Evolutionary conservation across 768 basidiomycete species (phyloP), one percentile per base, ranked within the genome.

Genomic region (Collybia nuda): DNA sequence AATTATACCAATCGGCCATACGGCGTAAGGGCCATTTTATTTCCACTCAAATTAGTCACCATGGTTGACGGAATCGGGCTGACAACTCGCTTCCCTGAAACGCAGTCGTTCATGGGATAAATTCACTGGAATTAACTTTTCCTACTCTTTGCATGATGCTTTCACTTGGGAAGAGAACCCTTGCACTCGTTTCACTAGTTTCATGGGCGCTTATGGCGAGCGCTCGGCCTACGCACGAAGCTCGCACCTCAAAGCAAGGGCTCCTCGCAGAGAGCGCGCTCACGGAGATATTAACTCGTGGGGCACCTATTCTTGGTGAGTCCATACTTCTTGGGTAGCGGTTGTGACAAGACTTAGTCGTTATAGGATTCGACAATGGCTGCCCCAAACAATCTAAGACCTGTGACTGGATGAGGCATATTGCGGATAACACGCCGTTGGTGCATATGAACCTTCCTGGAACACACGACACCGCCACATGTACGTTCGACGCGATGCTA

Each of bases 371-470:
- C 23, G 71, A 78, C 51, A 51, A 60, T 21, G 68, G 67, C 6
- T 73, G 70, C 50, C 62, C 66, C 0, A 64, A 61, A 46, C 50
- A 54, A 14, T 59, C 64, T 4, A 66, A 65, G 38, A 74, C 72
- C 1, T 73, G 67, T 56, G 58, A 77, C 50, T 77, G 76, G 77
- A 77, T 79, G 78, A 67, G 73, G 6, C 67, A 62, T 23, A 48
- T 76, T 29, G 59, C 70, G 2, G 77, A 79, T 54, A 67, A 56
- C 36, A 79, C 73, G 0, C 62, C 59, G 47, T 58, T 80, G 1
- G 74, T 75, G 7, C 70, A 73, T 36, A 75, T 79, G 73, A 79
- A 78, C 54, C 54, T 81, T n/a, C 79, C 78, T 9, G 79, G 78
- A 23, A 77, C 75, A 2, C 78, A 81, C 51, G 79, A 81, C 59